Evolutionary conservation across 2,329 filamentous ascomycete genomes (phyloP), one percentile per base, ranked within the genome.

Genomic region (Pseudopyricularia cyperi): DNA sequence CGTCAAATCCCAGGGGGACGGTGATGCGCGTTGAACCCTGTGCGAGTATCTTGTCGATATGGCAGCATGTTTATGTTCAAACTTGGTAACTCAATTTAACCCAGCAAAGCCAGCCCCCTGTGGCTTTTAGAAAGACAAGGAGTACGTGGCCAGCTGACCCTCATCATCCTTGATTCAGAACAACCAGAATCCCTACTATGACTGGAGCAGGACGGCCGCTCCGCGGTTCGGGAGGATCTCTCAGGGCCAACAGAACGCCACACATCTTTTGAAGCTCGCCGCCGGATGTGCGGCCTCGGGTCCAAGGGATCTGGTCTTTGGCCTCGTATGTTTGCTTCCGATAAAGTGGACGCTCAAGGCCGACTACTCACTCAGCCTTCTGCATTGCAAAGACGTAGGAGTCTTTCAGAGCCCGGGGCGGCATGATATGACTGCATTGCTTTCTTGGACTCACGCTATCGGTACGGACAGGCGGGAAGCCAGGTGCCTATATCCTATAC

Each of bases 341-440:
- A 14, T 14, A 0, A 19, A 22, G 6, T 24, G 24, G 24, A 22
- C n/a, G 7, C 26, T 52, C 14, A 5, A 24, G 4, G 39, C 50
- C 1, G 30, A 52, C 30, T 52, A 52, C 17, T 52, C 50, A 3
- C 26, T 52, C 2, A 46, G 28, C 5, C 35, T 51, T 9, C 6
- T 52, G 2, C 57, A 62, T 59, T 0, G 34, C 24, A 51, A 28
- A 14, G 17, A 39, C 4, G 14, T 11, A 2, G 17, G 15, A 12
- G 35, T 46, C 6, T 37, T 51, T 32, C n/a, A 42, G 15, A n/a
- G 17, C 2, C 24, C 49, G 2, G 49, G 49, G 3, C 26, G 26
- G 7, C 49, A 35, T 4, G 17, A 44, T 22, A 26, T 22, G 24
- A 32, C 19, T 7, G n/a, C 7, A 11, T 24, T 32, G 9, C 49